Conservation (phyloP, 1,284 basidiomycete genomes). For the Ustilago lituana region DNA sequence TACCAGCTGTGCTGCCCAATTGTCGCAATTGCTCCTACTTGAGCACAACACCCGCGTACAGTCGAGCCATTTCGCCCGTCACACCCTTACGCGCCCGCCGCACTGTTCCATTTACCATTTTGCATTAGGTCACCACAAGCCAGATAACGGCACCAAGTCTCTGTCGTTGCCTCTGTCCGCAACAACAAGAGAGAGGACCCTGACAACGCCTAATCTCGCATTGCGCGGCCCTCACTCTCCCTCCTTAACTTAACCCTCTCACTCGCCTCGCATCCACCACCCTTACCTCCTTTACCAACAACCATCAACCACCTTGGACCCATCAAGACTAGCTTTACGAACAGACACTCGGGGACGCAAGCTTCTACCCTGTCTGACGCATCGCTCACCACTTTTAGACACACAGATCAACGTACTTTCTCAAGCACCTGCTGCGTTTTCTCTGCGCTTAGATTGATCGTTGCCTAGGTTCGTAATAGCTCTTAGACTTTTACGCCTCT, state of each 20-base stretch:
- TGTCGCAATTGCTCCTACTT: conserved; percentile 11
- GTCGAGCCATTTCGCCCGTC: not conserved
- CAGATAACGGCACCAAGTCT: no score
- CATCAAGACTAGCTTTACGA: no score
- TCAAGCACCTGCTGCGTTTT: no score
- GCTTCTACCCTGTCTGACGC: no score
- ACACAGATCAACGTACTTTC: not conserved
- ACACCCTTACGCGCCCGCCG: not conserved
- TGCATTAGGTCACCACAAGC: no score
- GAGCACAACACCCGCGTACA: not conserved
- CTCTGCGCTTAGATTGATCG: no score
- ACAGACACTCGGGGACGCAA: no score
- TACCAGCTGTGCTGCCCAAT: not conserved
- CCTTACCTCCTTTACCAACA: not conserved
- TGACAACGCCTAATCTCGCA: not conserved
- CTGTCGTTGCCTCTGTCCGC: no score
- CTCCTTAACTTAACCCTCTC: not conserved
- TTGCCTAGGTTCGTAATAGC: no score
- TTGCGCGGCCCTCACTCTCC: not conserved
- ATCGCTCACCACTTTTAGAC: not conserved
- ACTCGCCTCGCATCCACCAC: not conserved
- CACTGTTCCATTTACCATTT: no score
- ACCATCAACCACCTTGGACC: no score
- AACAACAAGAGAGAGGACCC: conserved; percentile 4
- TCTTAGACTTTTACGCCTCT: no score